phyloP scores from a whole-genome alignment of 345 rosid species.

The Brassica cretica region DNA sequence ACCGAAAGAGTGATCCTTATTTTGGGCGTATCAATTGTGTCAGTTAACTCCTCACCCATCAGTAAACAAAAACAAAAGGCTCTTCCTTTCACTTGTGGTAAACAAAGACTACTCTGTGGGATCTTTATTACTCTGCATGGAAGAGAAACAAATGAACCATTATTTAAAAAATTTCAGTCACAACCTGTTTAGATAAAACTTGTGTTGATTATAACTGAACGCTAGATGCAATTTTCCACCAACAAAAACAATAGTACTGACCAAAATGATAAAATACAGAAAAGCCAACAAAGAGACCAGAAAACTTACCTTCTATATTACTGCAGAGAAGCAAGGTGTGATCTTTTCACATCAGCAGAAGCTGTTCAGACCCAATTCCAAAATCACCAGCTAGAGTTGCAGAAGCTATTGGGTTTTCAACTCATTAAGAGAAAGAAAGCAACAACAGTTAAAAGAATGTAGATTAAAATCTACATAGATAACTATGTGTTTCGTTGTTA shows the following conservation, averaged over 20 bases:
- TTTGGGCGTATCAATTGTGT: too few species aligned
- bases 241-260: not conserved
- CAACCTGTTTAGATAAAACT: slow-evolving; percentile 17
- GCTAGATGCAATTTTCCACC: slow-evolving; percentile 45
- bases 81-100: slow-evolving; percentile 20
- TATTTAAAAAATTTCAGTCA: slow-evolving; percentile 5
- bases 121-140: slow-evolving; percentile 12
- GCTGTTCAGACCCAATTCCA: slow-evolving; percentile 68
- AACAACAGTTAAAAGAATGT: not conserved
- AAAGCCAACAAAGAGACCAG: not conserved
- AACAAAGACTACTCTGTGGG: slow-evolving; percentile 11
- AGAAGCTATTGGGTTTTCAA: slow-evolving; percentile 25
- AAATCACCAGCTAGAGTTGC: slow-evolving; percentile 52
- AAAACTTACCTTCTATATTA: slow-evolving; percentile 67
- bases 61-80: slow-evolving; percentile 21
- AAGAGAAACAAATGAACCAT: slow-evolving; percentile 4
- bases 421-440: slow-evolving; percentile 28
- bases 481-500: not conserved
- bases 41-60: slow-evolving; percentile 76
- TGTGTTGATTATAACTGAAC: slow-evolving; percentile 60
- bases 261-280: not conserved
- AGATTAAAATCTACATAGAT: not conserved
- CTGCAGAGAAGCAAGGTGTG: slow-evolving; percentile 49
- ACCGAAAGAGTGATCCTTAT: too few species aligned
- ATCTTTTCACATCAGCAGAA: slow-evolving; percentile 75